Evolutionary conservation across 1,284 basidiomycete genomes (phyloP), one percentile per base, ranked within the genome.

Genomic region (Cutaneotrichosporon mucoides): DNA sequence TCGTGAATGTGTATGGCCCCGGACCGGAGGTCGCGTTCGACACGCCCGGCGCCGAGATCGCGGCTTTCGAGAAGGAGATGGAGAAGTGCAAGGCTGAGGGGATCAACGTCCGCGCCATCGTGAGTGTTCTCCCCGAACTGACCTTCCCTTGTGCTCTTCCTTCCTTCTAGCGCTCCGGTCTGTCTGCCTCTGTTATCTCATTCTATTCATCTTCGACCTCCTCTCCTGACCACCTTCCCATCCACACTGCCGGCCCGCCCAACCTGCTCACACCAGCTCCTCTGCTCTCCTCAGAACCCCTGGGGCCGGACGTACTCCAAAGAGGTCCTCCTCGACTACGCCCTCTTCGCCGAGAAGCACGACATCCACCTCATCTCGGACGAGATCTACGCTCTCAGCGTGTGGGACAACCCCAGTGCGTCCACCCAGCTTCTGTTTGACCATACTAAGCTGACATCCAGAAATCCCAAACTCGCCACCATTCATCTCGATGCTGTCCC

Each of bases 251-350:
- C 34, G 3, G 13, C 24, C 6, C 43, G 8, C 0, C 1, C 9
- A 24, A 1, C 4, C 15, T 16, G 15, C 43, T 61, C 33, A 61
- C 42, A 16, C 7, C 59, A 72, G 71, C 70, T 81, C 45, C 65
- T 80, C 0, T 76, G 75, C 53, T 79, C 79, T 37, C 79, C 80
- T 2, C 76, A 79, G 55, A 81, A 81, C 63, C 80, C 79, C 0
- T 68, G 76, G 1, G 79, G 76, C 10, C 58, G 69, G 48, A 70
- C 73, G 8, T 73, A 79, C 57, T 60, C 73, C 13, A 71, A 72
- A 10, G 72, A 75, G 24, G 76, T 76, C 2, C 68, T 81, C 1
- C 59, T 79, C 16, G 79, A 69, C 11, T 81, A 80, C 58, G 72
- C 72, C 38, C 65, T 61, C 7, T 79, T 81, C 55, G 78, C 78